Evolutionary conservation across 768 basidiomycete species (phyloP).

Genomic region (Rhizopogon vesiculosus): DNA sequence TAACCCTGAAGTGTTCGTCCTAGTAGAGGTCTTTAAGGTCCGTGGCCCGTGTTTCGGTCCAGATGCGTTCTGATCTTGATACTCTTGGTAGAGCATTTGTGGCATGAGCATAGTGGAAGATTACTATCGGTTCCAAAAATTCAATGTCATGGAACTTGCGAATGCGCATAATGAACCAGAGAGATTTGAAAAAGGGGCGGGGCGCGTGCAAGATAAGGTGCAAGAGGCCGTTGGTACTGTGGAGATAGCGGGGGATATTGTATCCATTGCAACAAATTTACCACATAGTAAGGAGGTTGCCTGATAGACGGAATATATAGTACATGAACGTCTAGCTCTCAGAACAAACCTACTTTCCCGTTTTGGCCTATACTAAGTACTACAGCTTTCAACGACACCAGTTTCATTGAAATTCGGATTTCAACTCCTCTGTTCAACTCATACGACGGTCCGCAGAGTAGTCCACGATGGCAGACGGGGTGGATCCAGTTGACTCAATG

Average conservation of each 20-base stretch:
- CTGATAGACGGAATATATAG: background rate
- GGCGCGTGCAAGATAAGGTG: constrained; percentile 25
- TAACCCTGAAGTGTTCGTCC: constrained; percentile 65
- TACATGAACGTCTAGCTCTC: too few species aligned
- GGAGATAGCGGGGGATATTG: background rate
- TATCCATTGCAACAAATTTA: background rate
- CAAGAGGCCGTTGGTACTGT: background rate
- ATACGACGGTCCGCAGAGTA: background rate
- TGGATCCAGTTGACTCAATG: constrained; percentile 83
- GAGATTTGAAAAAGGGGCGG: constrained; percentile 26
- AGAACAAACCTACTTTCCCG: too few species aligned
- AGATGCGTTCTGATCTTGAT: background rate
- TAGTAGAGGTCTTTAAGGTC: constrained; percentile 85
- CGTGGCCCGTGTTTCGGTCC: constrained; percentile 8
- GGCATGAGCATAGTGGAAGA: constrained; percentile 71
- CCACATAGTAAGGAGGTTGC: background rate
- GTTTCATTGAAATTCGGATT: background rate
- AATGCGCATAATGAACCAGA: constrained; percentile 39
- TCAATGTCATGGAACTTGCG: constrained; percentile 75
- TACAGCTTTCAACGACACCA: background rate
- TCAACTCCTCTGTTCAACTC: background rate
- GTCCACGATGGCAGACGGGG: constrained; percentile 39
- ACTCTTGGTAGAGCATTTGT: constrained; percentile 55
- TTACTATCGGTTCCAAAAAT: constrained; percentile 69
- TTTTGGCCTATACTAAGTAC: background rate